Evolutionary conservation across 176 grass and related monocot genomes (phyloP).

Genomic region (Hyparrhenia diplandra): DNA sequence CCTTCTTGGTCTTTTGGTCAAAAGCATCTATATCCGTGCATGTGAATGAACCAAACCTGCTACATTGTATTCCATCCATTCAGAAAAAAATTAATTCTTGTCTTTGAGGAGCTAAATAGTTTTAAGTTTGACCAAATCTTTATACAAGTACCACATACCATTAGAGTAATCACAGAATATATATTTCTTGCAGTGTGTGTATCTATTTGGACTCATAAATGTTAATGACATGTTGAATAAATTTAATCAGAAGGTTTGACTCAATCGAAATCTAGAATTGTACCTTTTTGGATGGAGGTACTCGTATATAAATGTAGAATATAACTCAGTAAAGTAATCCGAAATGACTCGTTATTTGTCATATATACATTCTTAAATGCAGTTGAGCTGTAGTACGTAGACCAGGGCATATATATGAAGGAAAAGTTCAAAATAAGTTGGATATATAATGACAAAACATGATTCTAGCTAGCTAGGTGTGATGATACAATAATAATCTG

Average conservation of each 20-base stretch:
- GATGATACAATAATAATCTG: not conserved
- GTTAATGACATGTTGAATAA: too few relatives aligned
- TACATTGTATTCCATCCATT: not conserved
- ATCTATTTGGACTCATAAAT: not conserved
- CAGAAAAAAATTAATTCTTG: not conserved
- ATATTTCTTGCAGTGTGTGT: not conserved
- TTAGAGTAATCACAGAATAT: not conserved
- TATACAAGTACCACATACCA: not conserved
- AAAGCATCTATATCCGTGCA: slow-evolving; percentile 1
- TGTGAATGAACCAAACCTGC: not conserved
- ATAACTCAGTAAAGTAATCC: too few relatives aligned
- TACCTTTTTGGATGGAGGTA: too few relatives aligned
- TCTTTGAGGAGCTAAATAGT: not conserved
- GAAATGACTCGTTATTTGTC: too few relatives aligned
- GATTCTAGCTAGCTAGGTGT: not conserved
- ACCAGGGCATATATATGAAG: not conserved
- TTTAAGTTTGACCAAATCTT: not conserved
- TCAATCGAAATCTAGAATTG: too few relatives aligned
- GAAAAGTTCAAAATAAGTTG: not conserved
- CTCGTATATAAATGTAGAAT: too few relatives aligned
- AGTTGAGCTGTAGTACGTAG: not conserved
- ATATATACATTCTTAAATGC: not conserved
- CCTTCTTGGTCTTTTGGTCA: not conserved
- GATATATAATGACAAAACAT: not conserved
- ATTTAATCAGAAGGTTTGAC: too few relatives aligned